Evolutionary conservation across 2,329 filamentous ascomycete genomes (phyloP).

Genomic region (Cryphonectria radicalis): DNA sequence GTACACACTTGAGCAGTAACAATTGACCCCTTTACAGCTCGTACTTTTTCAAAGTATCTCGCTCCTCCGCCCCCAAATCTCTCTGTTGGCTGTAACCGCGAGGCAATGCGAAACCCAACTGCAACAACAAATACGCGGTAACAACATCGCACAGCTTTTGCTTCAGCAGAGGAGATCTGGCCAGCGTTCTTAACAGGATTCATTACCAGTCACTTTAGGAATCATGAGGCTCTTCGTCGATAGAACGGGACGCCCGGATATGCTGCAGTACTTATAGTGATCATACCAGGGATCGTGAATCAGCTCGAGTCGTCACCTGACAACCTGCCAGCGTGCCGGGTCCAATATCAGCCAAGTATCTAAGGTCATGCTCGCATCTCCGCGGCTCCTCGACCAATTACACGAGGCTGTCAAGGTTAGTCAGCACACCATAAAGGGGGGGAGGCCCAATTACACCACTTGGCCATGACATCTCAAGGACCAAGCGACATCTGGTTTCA

Average conservation of each 20-base stretch:
- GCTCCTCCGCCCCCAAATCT: not conserved
- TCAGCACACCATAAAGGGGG: not conserved
- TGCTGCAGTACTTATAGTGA: not conserved
- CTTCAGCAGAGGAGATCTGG: not conserved
- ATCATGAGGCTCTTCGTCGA: not conserved
- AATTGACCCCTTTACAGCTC: not conserved
- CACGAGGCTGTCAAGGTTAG: not conserved
- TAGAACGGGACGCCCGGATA: not conserved
- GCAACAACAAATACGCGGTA: not conserved
- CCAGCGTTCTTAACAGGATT: not conserved
- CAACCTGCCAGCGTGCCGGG: not conserved
- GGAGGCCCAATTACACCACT: not conserved
- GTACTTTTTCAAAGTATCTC: not conserved
- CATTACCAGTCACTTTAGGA: not conserved
- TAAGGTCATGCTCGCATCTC: not conserved
- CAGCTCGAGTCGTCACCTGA: not conserved
- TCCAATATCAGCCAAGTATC: not conserved
- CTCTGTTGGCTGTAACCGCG: not conserved
- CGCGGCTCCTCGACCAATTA: not conserved
- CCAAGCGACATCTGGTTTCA: not conserved
- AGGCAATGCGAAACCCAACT: constrained; percentile 4
- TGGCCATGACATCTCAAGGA: not conserved
- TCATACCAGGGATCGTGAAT: not conserved
- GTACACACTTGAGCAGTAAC: not conserved
- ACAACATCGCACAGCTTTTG: not conserved